Percentiles rank a stretch among this genome's conserved stretches.
Conservation (phyloP, 768 basidiomycete genomes). For the Pholiota molesta region DNA sequence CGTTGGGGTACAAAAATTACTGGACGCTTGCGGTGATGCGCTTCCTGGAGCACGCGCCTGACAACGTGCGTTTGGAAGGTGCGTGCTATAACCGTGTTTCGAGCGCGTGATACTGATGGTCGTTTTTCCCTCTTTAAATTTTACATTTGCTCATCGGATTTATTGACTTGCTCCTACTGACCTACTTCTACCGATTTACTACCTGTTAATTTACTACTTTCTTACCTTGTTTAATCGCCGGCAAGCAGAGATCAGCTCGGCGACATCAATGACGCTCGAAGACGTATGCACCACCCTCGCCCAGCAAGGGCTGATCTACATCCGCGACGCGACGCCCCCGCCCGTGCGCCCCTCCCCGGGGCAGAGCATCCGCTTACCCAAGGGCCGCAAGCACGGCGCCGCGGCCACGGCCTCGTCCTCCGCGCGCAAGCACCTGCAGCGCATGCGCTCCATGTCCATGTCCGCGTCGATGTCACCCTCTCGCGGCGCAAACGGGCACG, state of each 20-base stretch:
- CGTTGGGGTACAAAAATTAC: conserved; percentile 93
- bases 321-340: conserved; percentile 51
- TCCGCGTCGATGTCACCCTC: background rate
- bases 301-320: conserved; percentile 75
- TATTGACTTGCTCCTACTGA: background rate
- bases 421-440: conserved; percentile 65
- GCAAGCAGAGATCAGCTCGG: conserved; percentile 72
- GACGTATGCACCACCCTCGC: conserved; percentile 79
- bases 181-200: background rate
- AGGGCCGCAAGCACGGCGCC: conserved; percentile 63
- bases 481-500: background rate
- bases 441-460: conserved; percentile 44
- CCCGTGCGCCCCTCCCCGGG: conserved; percentile 70
- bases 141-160: background rate
- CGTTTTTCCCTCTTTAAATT: background rate
- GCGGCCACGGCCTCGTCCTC: conserved; percentile 25
- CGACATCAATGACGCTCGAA: conserved; percentile 90
- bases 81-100: conserved; percentile 20
- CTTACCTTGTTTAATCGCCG: background rate
- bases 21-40: conserved; percentile 91
- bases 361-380: conserved; percentile 74
- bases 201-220: background rate
- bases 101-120: background rate
- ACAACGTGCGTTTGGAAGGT: conserved; percentile 77
- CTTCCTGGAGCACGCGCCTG: conserved; percentile 64